A percentile compares a stretch with the other conserved stretches of the same genome.
Conservation (phyloP, 2,329 filamentous ascomycete species). For the Fonsecaea monophora region DNA sequence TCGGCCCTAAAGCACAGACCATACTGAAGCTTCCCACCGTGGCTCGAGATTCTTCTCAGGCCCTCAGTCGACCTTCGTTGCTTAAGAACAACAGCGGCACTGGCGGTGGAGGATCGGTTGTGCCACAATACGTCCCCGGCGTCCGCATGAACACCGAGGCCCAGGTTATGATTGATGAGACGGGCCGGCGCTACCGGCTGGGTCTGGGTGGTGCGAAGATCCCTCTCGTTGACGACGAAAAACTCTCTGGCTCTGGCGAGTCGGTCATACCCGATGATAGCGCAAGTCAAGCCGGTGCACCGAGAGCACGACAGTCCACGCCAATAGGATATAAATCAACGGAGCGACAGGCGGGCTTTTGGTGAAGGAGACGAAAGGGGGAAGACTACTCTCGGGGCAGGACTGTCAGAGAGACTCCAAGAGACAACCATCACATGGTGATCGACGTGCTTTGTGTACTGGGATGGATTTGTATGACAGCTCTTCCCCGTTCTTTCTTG, state of each 20-base stretch:
- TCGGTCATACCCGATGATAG: slow-evolving; percentile 39
- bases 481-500: neutral
- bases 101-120: slow-evolving; percentile 3
- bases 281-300: slow-evolving; percentile 35
- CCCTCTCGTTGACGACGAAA: slow-evolving; percentile 26
- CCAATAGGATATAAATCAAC: neutral
- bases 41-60: neutral
- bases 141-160: slow-evolving; percentile 34
- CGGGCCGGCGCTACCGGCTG: slow-evolving; percentile 28
- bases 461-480: neutral
- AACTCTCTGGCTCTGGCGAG: slow-evolving; percentile 2
- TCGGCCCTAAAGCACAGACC: slow-evolving; percentile 17
- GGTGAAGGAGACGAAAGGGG: neutral
- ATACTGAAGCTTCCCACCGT: slow-evolving; percentile 10
- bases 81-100: slow-evolving; percentile 3
- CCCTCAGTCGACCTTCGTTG: neutral
- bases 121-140: slow-evolving; percentile 23
- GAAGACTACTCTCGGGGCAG: neutral
- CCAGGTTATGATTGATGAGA: slow-evolving; percentile 26
- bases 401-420: neutral
- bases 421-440: neutral
- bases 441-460: neutral
- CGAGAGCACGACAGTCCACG: neutral
- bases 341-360: neutral
- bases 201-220: slow-evolving; percentile 37